Evolutionary conservation across 2,329 filamentous ascomycete species (phyloP), one percentile per base, ranked within the genome.

Genomic region (Aspergillus sp.): DNA sequence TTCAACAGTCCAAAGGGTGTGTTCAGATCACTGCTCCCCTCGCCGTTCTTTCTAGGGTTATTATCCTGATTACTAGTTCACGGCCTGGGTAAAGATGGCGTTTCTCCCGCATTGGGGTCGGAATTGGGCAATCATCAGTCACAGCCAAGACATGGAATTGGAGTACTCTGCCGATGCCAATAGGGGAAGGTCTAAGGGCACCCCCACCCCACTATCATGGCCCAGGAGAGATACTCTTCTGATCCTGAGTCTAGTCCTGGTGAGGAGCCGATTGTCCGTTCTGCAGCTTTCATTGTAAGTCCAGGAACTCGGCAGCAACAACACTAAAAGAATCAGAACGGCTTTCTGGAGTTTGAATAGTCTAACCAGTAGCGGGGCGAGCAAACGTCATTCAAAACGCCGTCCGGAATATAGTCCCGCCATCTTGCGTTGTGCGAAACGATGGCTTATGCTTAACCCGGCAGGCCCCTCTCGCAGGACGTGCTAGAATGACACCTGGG

Each of bases 391-490:
- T 49, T 13, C 13, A 7, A 45, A 11, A 22, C 43, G 22, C 22
- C 38, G 8, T 8, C 31, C 57, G 51, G 51, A 60, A 55, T 45
- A 50, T 45, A 45, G 57, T 55, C 57, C 57, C 57, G 31, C 41
- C 25, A 28, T 25, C 19, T 15, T 25, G 19, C 28, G 30, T 22
- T 7, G n/a, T 30, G 41, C 43, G 31, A 60, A 46, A 23, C 31
- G 22, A 52, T 48, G 49, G 57, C 57, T 47, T 34, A 52, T 46
- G 56, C 56, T 52, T 53, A 54, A 54, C 43, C 30, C n/a, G 19
- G 28, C 30, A 34, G 25, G 47, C 31, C 22, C 46, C 46, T 47
- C 52, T n/a, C 22, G 19, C 13, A 46, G 19, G 19, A 30, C 28
- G 19, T 59, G 34, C 34, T 43, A n/a, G 23, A 11, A 60, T 55